Evolutionary conservation across 805 yeast genomes (phyloP).

Genomic region (Cyberlindnera euphorbiae): DNA sequence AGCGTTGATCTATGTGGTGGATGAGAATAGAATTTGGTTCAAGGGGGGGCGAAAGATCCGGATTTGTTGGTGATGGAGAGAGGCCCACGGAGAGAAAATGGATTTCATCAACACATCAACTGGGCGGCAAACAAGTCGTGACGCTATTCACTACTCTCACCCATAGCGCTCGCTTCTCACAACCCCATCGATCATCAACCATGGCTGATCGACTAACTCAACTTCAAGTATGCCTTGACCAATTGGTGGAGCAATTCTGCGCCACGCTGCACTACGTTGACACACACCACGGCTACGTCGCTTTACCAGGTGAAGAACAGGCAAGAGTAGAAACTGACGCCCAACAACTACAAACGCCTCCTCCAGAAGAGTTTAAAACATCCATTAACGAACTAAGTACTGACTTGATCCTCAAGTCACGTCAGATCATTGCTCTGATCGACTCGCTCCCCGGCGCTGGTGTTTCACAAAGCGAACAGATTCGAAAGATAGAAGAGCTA

Average conservation of each 20-base stretch:
- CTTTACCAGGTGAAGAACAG: conserved; percentile 44
- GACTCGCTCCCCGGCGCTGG: conserved; percentile 93
- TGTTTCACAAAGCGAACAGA: conserved; percentile 70
- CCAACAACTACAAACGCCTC: conserved; percentile 49
- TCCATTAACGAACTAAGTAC: conserved; percentile 74
- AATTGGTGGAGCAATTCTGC: conserved; percentile 71
- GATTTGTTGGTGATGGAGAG: too few species aligned
- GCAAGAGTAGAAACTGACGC: conserved; percentile 50
- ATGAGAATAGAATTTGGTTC: too few species aligned
- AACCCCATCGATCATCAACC: background rate
- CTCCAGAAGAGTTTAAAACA: conserved; percentile 32
- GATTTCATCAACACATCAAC: too few species aligned
- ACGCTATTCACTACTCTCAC: too few species aligned
- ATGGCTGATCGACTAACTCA: conserved; percentile 89
- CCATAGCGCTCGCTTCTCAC: too few species aligned
- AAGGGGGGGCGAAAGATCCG: too few species aligned
- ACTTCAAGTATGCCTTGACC: conserved; percentile 80
- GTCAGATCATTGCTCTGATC: conserved; percentile 81
- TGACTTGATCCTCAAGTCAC: conserved; percentile 78
- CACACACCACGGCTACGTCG: conserved; percentile 59
- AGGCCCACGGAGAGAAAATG: too few species aligned
- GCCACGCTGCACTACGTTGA: conserved; percentile 79
- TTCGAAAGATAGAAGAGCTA: conserved; percentile 55
- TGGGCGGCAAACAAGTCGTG: too few species aligned
- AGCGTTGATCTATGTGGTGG: too few species aligned